Conservation (phyloP, 306 rosid genomes). For the Acmispon strigosus region DNA sequence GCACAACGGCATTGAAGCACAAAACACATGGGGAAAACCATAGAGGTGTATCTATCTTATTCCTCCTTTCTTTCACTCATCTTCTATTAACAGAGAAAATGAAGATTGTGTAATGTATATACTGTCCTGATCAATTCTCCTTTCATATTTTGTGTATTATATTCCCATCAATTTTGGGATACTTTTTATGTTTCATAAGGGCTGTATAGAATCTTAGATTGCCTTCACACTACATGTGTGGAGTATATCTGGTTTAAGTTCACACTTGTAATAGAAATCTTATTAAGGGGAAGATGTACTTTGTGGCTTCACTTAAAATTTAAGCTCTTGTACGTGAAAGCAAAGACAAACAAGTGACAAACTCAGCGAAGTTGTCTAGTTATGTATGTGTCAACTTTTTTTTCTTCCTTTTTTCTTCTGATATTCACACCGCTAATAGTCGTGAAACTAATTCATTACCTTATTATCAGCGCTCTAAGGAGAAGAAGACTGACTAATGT, state of each 20-base stretch:
- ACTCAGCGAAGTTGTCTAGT: not conserved
- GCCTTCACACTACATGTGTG: not conserved
- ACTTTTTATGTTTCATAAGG: not conserved
- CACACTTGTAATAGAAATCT: slow-evolving; percentile 5
- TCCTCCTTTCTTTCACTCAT: not conserved
- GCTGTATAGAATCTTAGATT: not conserved
- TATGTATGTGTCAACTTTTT: not conserved
- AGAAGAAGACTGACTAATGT: too few relatives aligned
- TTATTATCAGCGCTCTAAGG: too few relatives aligned
- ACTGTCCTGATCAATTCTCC: not conserved
- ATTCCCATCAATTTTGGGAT: not conserved
- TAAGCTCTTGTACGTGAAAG: slow-evolving; percentile 7
- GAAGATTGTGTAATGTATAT: slow-evolving; percentile 26
- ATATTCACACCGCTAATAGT: too few relatives aligned
- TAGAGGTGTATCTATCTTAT: not conserved
- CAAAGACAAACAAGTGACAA: not conserved
- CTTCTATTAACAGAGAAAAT: slow-evolving; percentile 1
- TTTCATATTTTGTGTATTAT: not conserved
- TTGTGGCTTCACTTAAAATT: slow-evolving; percentile 1
- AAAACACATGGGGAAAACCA: slow-evolving; percentile 42
- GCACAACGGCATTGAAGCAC: slow-evolving; percentile 59
- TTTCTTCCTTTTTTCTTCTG: too few relatives aligned
- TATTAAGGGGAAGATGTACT: not conserved
- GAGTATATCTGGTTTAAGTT: not conserved
- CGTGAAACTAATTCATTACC: too few relatives aligned